A percentile compares a stretch with the other conserved stretches of the same genome.
Evolutionary conservation across 1,284 basidiomycete species (phyloP).

Genomic region (Cutaneotrichosporon mucoides): DNA sequence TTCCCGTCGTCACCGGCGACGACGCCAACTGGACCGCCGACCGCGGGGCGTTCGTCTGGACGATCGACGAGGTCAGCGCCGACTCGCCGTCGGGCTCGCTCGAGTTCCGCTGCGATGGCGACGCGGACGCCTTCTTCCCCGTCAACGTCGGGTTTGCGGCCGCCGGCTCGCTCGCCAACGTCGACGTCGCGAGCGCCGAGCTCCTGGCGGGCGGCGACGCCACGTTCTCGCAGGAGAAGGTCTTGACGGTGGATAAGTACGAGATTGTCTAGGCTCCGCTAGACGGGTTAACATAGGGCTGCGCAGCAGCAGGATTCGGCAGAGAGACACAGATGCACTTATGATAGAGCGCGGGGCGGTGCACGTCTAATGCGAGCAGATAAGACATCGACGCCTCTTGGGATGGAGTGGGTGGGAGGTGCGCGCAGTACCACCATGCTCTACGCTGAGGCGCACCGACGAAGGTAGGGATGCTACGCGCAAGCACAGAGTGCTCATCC

Average conservation of each 20-base stretch:
- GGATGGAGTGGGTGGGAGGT: too few relatives aligned
- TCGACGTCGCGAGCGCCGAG: conserved; percentile 59
- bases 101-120: conserved; percentile 78
- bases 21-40: conserved; percentile 77
- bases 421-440: too few relatives aligned
- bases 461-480: too few relatives aligned
- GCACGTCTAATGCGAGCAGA: too few relatives aligned
- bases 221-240: conserved; percentile 72
- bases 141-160: conserved; percentile 78
- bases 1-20: conserved; percentile 72
- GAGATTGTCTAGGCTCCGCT: conserved; percentile 46
- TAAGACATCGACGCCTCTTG: too few relatives aligned
- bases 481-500: too few relatives aligned
- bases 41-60: conserved; percentile 81
- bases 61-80: conserved; percentile 54
- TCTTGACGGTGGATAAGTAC: conserved; percentile 67
- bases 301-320: not conserved
- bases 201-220: conserved; percentile 59
- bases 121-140: conserved; percentile 90
- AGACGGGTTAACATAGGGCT: not conserved
- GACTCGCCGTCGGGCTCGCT: conserved; percentile 68
- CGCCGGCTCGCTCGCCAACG: conserved; percentile 69
- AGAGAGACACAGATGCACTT: not conserved
- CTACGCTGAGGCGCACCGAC: too few relatives aligned
- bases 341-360: too few relatives aligned